Evolutionary conservation across 805 yeast genomes (phyloP), one percentile per base, ranked within the genome.

Genomic region (Candida glaebosa): DNA sequence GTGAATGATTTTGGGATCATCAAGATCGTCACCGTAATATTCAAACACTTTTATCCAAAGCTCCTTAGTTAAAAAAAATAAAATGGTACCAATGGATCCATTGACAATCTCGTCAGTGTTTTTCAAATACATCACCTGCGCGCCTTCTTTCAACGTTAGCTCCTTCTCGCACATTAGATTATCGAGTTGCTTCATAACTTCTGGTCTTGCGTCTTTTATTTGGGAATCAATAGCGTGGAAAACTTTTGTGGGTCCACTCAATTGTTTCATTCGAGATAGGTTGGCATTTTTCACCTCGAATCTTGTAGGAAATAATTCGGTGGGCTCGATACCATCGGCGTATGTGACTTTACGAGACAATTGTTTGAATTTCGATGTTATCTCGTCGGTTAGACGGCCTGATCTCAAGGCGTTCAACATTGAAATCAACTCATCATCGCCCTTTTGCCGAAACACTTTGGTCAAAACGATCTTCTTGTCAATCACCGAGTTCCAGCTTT

Each of bases 91-190:
- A 30, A 91, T 68, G 0, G 96, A 79, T 2, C 99, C 99, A 63
- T 93, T 93, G 31, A 93, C 98, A 30, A 93, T 67, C 7, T 79
- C 84, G 48, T 87, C 90, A 20, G 76, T 72, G 58, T 93, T 93
- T 53, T 86, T 87, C 49, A 93, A 65, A 73, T 87, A 81, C 96
- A 93, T 90, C 1, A 93, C 97, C 61, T 93, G 99, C 0, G 96
- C 95, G 28, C 87, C 88, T 41, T 78, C 81, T 58, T 90, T 91
- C 48, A 93, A 65, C 2, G 67, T 71, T 12, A 93, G 55, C 5
- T 51, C 56, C 43, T 75, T 72, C 19, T 83, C 85, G 34, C 93
- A 95, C 84, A 90, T 82, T 31, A 87, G 68, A 35, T 75, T 73
- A 16, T 83, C 82, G 38, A 82, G 60, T 43, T 67, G 54, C 25